Evolutionary conservation across 495 filamentous ascomycete genomes (phyloP).

Genomic region (Neurospora discreta): DNA sequence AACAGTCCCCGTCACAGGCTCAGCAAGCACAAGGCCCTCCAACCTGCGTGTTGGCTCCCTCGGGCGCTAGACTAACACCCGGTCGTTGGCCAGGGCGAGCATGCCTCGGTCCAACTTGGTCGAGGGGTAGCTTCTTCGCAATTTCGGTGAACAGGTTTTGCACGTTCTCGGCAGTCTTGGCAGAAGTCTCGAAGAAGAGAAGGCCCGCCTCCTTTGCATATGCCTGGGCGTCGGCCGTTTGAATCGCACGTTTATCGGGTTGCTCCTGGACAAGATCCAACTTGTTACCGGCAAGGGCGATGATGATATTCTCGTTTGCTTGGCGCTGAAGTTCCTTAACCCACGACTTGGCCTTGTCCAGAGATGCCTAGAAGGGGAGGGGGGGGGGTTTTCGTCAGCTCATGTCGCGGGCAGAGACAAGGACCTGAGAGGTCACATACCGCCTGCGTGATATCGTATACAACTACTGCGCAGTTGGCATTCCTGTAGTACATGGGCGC

Average conservation of each 20-base stretch:
- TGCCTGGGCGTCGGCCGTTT: constrained; percentile 80
- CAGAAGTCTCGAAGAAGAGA: constrained; percentile 95
- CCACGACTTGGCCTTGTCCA: constrained; percentile 98
- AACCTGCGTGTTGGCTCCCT: constrained; percentile 63
- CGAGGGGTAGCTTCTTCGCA: constrained; percentile 90
- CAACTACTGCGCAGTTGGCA: constrained; percentile 96
- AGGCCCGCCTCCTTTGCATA: constrained; percentile 88
- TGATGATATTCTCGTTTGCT: constrained; percentile 99
- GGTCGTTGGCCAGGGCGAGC: constrained; percentile 63
- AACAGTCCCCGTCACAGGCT: not conserved
- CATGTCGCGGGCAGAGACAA: not conserved
- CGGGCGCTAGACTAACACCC: constrained; percentile 71
- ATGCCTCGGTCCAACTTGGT: constrained; percentile 82
- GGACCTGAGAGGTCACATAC: constrained; percentile 41
- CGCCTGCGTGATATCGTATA: constrained; percentile 98
- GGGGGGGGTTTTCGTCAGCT: not conserved
- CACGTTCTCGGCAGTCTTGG: constrained; percentile 94
- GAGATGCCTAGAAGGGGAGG: constrained; percentile 52
- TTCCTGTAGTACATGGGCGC: constrained; percentile 99
- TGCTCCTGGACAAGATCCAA: constrained; percentile 82
- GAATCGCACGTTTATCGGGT: constrained; percentile 86
- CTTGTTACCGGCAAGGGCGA: constrained; percentile 96
- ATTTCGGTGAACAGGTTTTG: constrained; percentile 95
- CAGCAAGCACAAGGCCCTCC: constrained; percentile 68
- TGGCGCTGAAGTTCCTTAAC: constrained; percentile 98